Percentiles rank a stretch among this genome's conserved stretches.
phyloP scores from a whole-genome alignment of 2,329 filamentous ascomycete species.

The Aspergillus sp. region DNA sequence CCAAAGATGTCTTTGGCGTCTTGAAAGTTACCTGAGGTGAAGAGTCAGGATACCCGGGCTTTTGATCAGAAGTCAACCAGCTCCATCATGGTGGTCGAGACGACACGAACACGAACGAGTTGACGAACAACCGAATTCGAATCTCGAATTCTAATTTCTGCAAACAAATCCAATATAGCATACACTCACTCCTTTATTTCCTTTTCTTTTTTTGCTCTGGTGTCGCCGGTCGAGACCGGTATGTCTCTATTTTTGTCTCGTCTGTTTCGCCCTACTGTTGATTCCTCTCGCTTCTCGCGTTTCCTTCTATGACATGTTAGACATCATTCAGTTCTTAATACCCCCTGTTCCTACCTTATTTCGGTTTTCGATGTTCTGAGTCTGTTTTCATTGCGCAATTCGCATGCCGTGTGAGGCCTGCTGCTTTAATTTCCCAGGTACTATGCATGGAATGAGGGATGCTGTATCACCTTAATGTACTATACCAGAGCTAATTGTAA shows the following conservation, averaged over 20 bases:
- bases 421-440: not conserved
- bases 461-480: not conserved
- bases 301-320: not conserved
- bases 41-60: too few relatives aligned
- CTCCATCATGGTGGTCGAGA: not conserved
- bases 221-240: conserved; percentile 13
- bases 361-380: not conserved
- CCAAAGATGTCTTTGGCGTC: conserved; percentile 41
- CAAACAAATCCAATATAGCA: conserved; percentile 8
- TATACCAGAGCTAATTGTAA: not conserved
- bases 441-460: not conserved
- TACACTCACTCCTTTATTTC: conserved; percentile 5
- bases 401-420: not conserved
- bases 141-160: not conserved
- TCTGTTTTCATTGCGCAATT: not conserved
- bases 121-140: not conserved
- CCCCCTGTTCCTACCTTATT: not conserved
- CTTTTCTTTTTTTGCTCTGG: not conserved
- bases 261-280: not conserved
- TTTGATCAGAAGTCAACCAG: not conserved
- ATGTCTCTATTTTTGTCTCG: not conserved
- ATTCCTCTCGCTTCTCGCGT: conserved; percentile 1
- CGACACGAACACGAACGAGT: conserved; percentile 9
- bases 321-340: not conserved
- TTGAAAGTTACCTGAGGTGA: conserved; percentile 34